Evolutionary conservation across 306 rosid species (phyloP), one percentile per base, ranked within the genome.

Genomic region (Crataegus laevigata): DNA sequence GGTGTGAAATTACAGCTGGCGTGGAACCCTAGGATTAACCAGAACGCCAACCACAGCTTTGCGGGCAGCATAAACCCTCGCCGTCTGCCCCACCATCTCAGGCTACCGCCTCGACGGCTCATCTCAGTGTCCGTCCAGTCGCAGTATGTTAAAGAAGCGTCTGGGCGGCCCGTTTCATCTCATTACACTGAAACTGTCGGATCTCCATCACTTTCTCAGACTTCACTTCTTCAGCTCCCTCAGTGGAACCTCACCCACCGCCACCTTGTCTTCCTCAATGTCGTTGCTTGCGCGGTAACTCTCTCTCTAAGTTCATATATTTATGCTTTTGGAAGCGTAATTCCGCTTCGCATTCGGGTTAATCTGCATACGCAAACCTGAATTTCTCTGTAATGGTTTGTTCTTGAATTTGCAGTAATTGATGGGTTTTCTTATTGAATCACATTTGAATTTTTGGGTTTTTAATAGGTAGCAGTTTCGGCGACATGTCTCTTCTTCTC

Each of bases 401-500:
- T 62, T 34, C 45, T 17, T 17, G 36, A 21, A 32, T 30, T 64
- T 32, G 17, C 25, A 32, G 69, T n/a, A 32, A 21, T 28, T 26
- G 40, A 36, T n/a, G 47, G 19, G 29, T 40, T 58, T n/a, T 22
- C 45, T 63, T 3, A 21, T 32, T n/a, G 11, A 43, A 22, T 38
- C 9, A 68, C 45, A 40, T 38, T 79, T 59, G 43, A 38, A 38
- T 7, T 73, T 74, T 47, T 24, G 21, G 18, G 21, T 26, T 65
- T 26, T 54, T 36, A 82, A 79, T 70, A 94, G 99, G 85, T 84
- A 32, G 96, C 96, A n/a, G 80, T 92, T 77, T 84, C 89, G 61
- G 85, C 97, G 9, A 83, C 96, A 62, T 92, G 96, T 96, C 89
- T 94, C 43, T 90, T 94, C 64, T 87, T 83, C 81, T 94, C 96